Evolutionary conservation across 1,284 basidiomycete species (phyloP).

Genomic region (Anthracocystis panici-leucophaei): DNA sequence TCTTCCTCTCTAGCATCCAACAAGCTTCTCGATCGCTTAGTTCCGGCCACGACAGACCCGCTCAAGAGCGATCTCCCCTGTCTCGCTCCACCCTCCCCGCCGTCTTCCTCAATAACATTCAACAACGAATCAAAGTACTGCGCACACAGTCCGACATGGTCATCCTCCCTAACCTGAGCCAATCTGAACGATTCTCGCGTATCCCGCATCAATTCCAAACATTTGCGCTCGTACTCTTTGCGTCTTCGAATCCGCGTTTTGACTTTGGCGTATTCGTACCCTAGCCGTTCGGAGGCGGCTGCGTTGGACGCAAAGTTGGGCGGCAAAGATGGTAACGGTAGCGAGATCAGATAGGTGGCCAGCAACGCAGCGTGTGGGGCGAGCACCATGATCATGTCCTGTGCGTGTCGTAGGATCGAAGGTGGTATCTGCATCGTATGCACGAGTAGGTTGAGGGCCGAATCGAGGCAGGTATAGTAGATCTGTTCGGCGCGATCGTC

Average conservation of each 20-base stretch:
- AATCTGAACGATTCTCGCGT: constrained; percentile 36
- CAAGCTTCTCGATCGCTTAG: constrained; percentile 37
- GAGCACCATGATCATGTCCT: constrained; percentile 56
- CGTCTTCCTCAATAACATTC: constrained; percentile 47
- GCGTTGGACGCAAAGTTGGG: constrained; percentile 18
- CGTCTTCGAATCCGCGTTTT: constrained; percentile 40
- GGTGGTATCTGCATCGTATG: constrained; percentile 42
- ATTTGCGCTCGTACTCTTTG: constrained; percentile 54
- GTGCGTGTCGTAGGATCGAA: constrained; percentile 43
- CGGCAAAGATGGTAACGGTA: constrained; percentile 35
- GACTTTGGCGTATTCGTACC: constrained; percentile 38
- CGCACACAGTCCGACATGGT: constrained; percentile 47
- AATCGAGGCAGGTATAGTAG: constrained; percentile 52
- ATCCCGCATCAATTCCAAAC: constrained; percentile 47
- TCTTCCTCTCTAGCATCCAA: constrained; percentile 16
- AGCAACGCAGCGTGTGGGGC: constrained; percentile 52
- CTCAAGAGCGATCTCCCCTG: constrained; percentile 21
- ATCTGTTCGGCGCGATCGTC: constrained; percentile 50
- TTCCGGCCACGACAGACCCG: constrained; percentile 22
- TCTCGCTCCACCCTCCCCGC: constrained; percentile 6
- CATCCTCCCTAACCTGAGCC: constrained; percentile 35
- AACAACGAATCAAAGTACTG: constrained; percentile 49
- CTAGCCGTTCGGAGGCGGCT: constrained; percentile 19
- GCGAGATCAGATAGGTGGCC: constrained; percentile 49
- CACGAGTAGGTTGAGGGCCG: constrained; percentile 41